Evolutionary conservation across 805 yeast genomes (phyloP).

Genomic region (Metschnikowia koreensis): DNA sequence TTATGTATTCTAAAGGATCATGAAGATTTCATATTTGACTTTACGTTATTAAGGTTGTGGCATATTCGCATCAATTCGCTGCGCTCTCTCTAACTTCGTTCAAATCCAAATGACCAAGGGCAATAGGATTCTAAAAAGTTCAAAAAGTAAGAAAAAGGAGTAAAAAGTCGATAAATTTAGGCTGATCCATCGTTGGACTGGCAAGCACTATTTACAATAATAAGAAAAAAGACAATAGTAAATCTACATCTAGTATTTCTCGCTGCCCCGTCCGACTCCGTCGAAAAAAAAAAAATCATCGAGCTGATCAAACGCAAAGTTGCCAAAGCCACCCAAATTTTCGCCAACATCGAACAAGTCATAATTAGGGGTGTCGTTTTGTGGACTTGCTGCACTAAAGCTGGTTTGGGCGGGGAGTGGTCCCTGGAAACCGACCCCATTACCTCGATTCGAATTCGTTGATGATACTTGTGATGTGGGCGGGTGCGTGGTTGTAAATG

Average conservation of each 20-base stretch:
- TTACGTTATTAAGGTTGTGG: no score
- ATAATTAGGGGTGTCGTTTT: neutral
- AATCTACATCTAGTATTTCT: neutral
- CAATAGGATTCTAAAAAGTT: no score
- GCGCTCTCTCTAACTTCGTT: no score
- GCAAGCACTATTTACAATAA: no score
- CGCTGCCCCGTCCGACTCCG: neutral
- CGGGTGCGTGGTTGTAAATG: constrained; percentile 7
- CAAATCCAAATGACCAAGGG: no score
- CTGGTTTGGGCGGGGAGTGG: neutral
- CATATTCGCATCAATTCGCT: no score
- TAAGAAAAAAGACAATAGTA: neutral
- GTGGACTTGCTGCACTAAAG: neutral
- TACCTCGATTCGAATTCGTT: neutral
- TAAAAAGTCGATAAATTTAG: no score
- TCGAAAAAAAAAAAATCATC: constrained; percentile 10
- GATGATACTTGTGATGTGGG: constrained; percentile 2
- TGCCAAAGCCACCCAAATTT: neutral
- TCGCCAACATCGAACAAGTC: neutral
- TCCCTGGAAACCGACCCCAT: neutral
- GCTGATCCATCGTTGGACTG: no score
- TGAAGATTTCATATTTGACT: no score
- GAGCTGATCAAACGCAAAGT: constrained; percentile 2
- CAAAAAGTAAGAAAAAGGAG: neutral
- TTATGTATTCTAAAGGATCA: no score